A percentile compares a stretch with the other conserved stretches of the same genome.
phyloP scores from a whole-genome alignment of 2,329 filamentous ascomycete species.

The Iodosphaeria phyllophila region DNA sequence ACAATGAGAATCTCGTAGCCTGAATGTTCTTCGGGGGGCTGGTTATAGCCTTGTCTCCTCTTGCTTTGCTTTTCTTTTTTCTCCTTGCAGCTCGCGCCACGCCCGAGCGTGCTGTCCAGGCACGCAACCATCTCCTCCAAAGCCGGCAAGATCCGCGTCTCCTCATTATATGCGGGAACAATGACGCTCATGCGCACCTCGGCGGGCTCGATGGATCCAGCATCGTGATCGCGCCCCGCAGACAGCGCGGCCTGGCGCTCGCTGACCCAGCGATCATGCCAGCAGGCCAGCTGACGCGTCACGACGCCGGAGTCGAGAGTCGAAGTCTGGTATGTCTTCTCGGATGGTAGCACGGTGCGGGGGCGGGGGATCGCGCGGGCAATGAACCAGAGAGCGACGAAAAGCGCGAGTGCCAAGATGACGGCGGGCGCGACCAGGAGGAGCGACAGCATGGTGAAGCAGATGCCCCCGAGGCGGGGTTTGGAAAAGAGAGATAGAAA shows the following conservation, averaged over 20 bases:
- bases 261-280: conserved; percentile 60
- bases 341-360: conserved; percentile 51
- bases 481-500: no score
- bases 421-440: no score
- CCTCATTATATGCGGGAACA: conserved; percentile 90
- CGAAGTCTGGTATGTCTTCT: conserved; percentile 73
- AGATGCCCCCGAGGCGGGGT: no score
- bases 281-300: conserved; percentile 53
- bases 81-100: conserved; percentile 9
- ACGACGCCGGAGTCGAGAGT: conserved; percentile 40
- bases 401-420: no score
- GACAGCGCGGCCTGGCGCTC: conserved; percentile 33
- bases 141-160: conserved; percentile 64
- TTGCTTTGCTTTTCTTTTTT: no score
- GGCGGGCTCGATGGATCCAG: conserved; percentile 48
- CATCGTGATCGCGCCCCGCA: conserved; percentile 15
- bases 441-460: no score
- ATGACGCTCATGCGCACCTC: conserved; percentile 82
- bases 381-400: conserved; percentile 50
- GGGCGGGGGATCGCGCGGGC: no score
- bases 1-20: conserved; percentile 91
- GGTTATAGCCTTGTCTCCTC: conserved; percentile 5
- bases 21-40: conserved; percentile 15
- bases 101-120: conserved; percentile 60
- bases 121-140: conserved; percentile 81